These are phyloP conservation scores for Suillus hirtellus DNA, from an alignment of 768 basidiomycete genomes.

Conservation along the genomic window DNA sequence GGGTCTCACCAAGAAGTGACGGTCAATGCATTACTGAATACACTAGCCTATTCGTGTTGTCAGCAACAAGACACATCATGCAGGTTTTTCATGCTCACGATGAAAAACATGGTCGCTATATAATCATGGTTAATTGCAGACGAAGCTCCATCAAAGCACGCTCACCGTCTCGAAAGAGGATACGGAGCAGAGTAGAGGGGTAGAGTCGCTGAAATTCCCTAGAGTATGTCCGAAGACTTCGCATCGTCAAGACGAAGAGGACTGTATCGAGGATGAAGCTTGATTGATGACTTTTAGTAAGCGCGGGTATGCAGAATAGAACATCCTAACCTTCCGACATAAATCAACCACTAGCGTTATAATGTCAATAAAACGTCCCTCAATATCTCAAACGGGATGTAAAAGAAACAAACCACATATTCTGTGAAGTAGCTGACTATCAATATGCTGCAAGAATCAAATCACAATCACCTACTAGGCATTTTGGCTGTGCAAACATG, in stretches of 20 bases:
- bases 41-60: slow-evolving; percentile 1
- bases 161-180: slow-evolving; percentile 14
- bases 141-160: no score
- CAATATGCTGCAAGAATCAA: not conserved
- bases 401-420: not conserved
- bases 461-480: slow-evolving; percentile 9
- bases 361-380: not conserved
- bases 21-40: slow-evolving; percentile 11
- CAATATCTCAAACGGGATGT: no score
- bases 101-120: slow-evolving; percentile 12
- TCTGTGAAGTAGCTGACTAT: not conserved
- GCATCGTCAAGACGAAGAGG: slow-evolving; percentile 13
- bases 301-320: not conserved
- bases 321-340: slow-evolving; percentile 11
- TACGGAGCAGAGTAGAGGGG: slow-evolving; percentile 7
- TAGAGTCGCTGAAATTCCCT: not conserved
- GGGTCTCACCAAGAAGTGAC: slow-evolving; percentile 19
- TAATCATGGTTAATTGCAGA: not conserved
- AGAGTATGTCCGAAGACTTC: slow-evolving; percentile 12
- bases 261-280: slow-evolving; percentile 9
- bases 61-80: not conserved
- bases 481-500: slow-evolving; percentile 3
- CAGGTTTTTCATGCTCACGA: not conserved
- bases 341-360: slow-evolving; percentile 11
- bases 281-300: not conserved